phyloP scores from a whole-genome alignment of 2,329 filamentous ascomycete genomes.

The Ophiostoma australiae region DNA sequence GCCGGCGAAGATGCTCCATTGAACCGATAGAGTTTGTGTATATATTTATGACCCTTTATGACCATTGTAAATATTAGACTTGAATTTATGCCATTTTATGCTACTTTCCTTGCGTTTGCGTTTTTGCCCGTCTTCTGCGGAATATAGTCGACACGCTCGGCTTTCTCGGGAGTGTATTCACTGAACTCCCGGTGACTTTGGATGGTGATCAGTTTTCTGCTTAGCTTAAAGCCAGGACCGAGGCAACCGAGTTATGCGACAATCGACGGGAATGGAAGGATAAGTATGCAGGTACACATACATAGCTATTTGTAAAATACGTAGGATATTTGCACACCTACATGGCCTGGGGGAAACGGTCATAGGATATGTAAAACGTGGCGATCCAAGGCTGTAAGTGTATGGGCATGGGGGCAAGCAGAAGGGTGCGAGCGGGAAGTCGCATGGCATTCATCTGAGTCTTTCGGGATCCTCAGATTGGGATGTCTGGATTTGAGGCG shows the following conservation, averaged over 20 bases:
- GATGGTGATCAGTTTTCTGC: too few species aligned
- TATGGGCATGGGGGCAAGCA: not conserved
- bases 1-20: not conserved
- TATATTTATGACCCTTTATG: not conserved
- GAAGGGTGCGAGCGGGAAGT: not conserved
- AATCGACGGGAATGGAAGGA: not conserved
- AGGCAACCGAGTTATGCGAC: not conserved
- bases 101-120: not conserved
- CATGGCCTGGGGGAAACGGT: not conserved
- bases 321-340: not conserved
- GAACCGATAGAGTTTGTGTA: slow-evolving; percentile 1
- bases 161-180: not conserved
- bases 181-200: not conserved
- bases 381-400: not conserved
- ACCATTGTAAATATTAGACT: not conserved
- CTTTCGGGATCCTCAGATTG: not conserved
- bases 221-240: not conserved
- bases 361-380: not conserved
- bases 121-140: not conserved
- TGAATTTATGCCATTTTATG: not conserved
- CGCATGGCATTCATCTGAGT: not conserved
- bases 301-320: not conserved
- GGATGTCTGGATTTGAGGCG: not conserved
- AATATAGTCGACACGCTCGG: not conserved
- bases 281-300: not conserved